Base-by-base conservation (phyloP, 129 eudicot genomes). In the Artemisia tridentata region DNA sequence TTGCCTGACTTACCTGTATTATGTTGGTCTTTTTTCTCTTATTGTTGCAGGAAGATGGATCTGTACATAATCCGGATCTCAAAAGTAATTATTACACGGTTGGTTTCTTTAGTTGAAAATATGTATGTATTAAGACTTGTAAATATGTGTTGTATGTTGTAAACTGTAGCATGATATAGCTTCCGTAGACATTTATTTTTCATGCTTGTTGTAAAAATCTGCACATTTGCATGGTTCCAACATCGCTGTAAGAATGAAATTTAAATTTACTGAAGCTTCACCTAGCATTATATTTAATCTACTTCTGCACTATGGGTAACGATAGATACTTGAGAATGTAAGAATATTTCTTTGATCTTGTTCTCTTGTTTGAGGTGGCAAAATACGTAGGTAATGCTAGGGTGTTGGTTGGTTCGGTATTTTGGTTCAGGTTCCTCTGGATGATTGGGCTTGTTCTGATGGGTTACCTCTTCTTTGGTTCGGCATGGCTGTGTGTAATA, bases 91-190 rank as follows among this genome's bases (percentile, higher is more conserved):
- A 75, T 64, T 5, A 74, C 41, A 1, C 23, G 21, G 45, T 38
- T 38, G 51, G 68, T 54, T 57, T 53, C 20, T 45, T 47, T 67
- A 67, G 74, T 47, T 58, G 43, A 75, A 75, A 56, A 75, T 56
- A 64, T 74, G 72, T 67, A 75, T 45, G 66, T 66, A 41, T 43
- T 0, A 58, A 58, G 3, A 34, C 11, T 67, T 75, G 80, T 75
- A 67, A 75, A 75, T 75, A 75, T 66, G 59, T 58, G 74, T 75
- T 60, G 80, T 75, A 57, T 58, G 74, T 75, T 68, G 80, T 75
- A 57, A 68, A 49, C 63, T 53, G 69, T 68, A 17, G 53, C 46
- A 27, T 59, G 49, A 63, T 31, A 43, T n/a, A n/a, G 57, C 67
- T 58, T 16, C 23, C 23, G 8, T 60, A 50, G 47, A 58, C 66